phyloP scores from a whole-genome alignment of 164 flowering plant genomes.

The Kalanchoe fedtschenkoi region DNA sequence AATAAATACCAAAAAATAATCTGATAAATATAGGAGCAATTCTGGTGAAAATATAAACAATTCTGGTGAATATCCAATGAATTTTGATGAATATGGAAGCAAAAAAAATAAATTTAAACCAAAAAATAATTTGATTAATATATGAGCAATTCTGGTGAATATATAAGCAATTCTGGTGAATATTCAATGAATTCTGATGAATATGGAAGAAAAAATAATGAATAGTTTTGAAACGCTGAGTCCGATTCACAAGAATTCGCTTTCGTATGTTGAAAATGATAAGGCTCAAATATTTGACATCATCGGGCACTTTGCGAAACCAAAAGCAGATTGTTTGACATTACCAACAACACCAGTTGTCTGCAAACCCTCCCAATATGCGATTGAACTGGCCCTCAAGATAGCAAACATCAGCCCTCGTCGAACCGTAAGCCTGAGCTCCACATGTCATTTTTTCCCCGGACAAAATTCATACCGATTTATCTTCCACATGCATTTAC shows the following conservation, averaged over 20 bases:
- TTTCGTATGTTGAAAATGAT: constrained; percentile 49
- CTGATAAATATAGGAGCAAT: too few relatives aligned
- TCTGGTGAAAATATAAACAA: too few relatives aligned
- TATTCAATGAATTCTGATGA: too few relatives aligned
- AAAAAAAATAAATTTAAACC: too few relatives aligned
- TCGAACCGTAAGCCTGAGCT: constrained; percentile 31
- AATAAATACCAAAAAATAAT: too few relatives aligned
- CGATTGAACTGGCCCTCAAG: constrained; percentile 47
- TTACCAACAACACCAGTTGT: constrained; percentile 47
- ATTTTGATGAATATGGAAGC: too few relatives aligned
- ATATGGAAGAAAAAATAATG: too few relatives aligned
- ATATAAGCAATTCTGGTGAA: too few relatives aligned
- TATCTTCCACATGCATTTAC: neutral
- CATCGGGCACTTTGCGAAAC: constrained; percentile 40
- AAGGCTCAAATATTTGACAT: constrained; percentile 37
- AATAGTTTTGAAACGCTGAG: constrained; percentile 62
- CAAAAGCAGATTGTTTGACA: constrained; percentile 10
- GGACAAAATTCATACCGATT: neutral
- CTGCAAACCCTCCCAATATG: constrained; percentile 45
- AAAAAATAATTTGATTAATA: too few relatives aligned
- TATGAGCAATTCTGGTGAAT: too few relatives aligned
- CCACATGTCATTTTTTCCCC: neutral
- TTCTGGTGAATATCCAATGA: too few relatives aligned
- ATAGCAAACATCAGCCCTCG: too few relatives aligned
- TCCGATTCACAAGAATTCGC: constrained; percentile 30